Evolutionary conservation across 116 monocot genomes (phyloP).

Genomic region (Iris pallida): DNA sequence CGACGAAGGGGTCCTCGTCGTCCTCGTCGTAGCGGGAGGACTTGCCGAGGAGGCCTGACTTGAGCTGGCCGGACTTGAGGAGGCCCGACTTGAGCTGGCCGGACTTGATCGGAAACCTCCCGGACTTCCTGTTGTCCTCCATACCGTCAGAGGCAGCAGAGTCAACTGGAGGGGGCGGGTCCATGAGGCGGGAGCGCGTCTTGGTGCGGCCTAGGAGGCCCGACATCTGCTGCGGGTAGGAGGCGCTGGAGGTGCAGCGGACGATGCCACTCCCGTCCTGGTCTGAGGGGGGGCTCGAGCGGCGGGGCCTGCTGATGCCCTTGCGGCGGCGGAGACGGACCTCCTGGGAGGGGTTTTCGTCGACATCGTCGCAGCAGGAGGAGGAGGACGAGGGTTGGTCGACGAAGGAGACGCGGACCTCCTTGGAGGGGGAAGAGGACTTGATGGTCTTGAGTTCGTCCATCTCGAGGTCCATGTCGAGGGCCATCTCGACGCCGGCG

Average conservation of each 20-base stretch:
- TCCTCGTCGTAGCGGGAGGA: conserved; percentile 35
- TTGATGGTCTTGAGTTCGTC: conserved; percentile 31
- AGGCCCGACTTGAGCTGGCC: conserved; percentile 8
- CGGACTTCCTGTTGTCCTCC: conserved; percentile 10
- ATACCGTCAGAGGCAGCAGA: background rate
- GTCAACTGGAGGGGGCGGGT: conserved; percentile 31
- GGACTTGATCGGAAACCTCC: background rate
- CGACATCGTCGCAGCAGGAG: background rate
- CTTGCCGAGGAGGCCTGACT: conserved; percentile 13
- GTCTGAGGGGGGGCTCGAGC: background rate
- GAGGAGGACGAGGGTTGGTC: conserved; percentile 1
- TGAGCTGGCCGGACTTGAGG: conserved; percentile 12
- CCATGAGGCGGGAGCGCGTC: conserved; percentile 55
- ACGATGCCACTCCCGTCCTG: conserved; percentile 6
- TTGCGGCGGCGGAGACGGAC: background rate
- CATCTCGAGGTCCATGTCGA: conserved; percentile 65
- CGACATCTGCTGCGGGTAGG: conserved; percentile 16
- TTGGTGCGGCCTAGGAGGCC: conserved; percentile 30
- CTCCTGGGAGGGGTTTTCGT: background rate
- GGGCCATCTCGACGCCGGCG: conserved; percentile 31
- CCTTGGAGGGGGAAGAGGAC: conserved; percentile 20
- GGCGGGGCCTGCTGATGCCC: background rate
- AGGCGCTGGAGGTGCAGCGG: conserved; percentile 36
- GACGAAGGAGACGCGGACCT: conserved; percentile 53
- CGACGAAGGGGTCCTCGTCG: conserved; percentile 58